These are phyloP conservation scores for Cercospora sp. DNA, from an alignment of 2,329 filamentous ascomycete species.

Conservation along the genomic window DNA sequence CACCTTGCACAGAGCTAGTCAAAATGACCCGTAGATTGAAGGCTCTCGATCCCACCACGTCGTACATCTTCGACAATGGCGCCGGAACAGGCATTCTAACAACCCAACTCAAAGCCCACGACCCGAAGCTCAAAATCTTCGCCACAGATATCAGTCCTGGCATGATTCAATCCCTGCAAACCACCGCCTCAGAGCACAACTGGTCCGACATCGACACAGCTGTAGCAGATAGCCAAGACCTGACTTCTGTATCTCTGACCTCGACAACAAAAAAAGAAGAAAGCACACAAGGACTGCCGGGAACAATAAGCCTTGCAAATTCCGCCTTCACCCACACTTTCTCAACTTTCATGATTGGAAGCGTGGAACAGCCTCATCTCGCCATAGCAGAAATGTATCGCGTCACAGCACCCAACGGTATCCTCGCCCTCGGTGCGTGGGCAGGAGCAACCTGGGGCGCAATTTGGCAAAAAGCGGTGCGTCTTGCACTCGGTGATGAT, in stretches of 20 bases:
- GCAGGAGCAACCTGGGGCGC: not conserved
- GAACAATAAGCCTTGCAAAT: not conserved
- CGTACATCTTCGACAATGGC: not conserved
- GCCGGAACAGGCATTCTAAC: not conserved
- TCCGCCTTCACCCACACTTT: not conserved
- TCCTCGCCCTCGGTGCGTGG: not conserved
- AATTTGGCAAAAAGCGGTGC: not conserved
- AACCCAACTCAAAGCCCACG: not conserved
- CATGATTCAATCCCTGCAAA: not conserved
- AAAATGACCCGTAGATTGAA: not conserved
- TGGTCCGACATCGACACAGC: not conserved
- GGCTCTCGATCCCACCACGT: not conserved
- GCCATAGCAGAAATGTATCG: not conserved
- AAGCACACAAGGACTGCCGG: not conserved
- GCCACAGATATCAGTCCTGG: not conserved
- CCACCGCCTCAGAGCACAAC: not conserved
- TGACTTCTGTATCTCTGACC: not conserved
- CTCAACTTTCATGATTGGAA: not conserved
- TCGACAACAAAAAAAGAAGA: too few relatives aligned
- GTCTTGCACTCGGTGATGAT: not conserved
- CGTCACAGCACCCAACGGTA: not conserved
- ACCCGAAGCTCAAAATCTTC: not conserved
- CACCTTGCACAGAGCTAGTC: not conserved
- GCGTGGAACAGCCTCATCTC: not conserved
- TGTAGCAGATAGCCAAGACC: not conserved